A percentile compares a stretch with the other conserved stretches of the same genome.
These are phyloP conservation scores for Moricandia arvensis DNA, from an alignment of 345 rosid species.

Conservation along the genomic window DNA sequence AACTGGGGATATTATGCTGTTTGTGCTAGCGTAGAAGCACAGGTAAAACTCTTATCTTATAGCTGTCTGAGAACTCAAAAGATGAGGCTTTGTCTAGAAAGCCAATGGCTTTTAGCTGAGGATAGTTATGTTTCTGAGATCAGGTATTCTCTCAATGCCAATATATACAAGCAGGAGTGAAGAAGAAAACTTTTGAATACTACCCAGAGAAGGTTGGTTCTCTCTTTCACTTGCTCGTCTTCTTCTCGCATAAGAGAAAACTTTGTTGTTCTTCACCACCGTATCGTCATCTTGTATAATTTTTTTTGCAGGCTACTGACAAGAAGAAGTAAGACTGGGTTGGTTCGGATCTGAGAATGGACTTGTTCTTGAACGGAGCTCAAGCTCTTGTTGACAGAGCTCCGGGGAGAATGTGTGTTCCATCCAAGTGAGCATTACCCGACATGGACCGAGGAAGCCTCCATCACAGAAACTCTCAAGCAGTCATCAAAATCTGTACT, in stretches of 20 bases:
- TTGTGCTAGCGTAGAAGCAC: conserved; percentile 91
- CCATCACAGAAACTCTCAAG: conserved; percentile 45
- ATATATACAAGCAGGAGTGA: conserved; percentile 86
- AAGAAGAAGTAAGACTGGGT: conserved; percentile 53
- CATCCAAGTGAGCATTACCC: conserved; percentile 60
- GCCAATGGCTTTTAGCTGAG: background rate
- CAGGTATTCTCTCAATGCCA: conserved; percentile 92
- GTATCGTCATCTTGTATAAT: conserved; percentile 2
- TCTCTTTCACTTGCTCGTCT: conserved; percentile 16
- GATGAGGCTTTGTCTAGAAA: background rate
- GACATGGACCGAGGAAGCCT: conserved; percentile 58
- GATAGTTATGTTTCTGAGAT: conserved; percentile 10
- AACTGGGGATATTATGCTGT: conserved; percentile 91
- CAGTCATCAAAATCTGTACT: conserved; percentile 50
- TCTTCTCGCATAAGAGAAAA: background rate
- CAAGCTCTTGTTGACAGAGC: conserved; percentile 42
- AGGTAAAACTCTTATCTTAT: conserved; percentile 44
- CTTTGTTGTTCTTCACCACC: background rate
- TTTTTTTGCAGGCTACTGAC: conserved; percentile 51
- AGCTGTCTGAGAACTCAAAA: background rate
- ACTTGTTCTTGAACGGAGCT: conserved; percentile 60
- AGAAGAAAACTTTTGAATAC: conserved; percentile 81
- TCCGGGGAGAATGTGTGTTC: conserved; percentile 45
- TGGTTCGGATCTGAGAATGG: conserved; percentile 62
- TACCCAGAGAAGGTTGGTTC: conserved; percentile 68